Evolutionary conservation across 768 basidiomycete genomes (phyloP).

Genomic region (Mycena leptocephala): DNA sequence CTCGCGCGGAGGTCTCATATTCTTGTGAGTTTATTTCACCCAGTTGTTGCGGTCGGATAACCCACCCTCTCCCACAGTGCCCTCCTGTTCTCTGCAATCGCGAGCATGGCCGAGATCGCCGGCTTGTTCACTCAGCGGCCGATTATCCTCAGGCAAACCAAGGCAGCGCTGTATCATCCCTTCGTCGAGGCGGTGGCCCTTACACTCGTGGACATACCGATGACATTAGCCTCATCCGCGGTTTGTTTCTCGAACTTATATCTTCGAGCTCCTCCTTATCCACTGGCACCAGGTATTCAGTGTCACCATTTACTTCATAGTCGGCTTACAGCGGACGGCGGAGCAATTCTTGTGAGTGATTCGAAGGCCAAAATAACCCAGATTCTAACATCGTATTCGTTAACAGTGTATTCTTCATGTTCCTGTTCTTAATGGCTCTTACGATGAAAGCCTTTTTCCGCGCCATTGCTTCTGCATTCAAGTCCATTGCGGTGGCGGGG

Average conservation of each 20-base stretch:
- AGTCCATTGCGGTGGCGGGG: conserved; percentile 63
- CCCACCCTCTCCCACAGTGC: conserved; percentile 54
- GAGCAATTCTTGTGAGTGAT: conserved; percentile 69
- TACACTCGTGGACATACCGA: conserved; percentile 64
- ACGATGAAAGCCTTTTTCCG: conserved; percentile 81
- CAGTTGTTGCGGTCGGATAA: too few species aligned
- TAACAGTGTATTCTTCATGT: conserved; percentile 64
- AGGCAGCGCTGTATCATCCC: conserved; percentile 66
- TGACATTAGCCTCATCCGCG: conserved; percentile 46
- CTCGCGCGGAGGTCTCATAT: conserved; percentile 83
- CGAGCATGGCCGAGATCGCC: conserved; percentile 77
- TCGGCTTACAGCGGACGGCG: conserved; percentile 61
- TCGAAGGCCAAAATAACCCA: not conserved
- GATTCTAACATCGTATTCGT: not conserved
- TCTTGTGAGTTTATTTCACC: conserved; percentile 69
- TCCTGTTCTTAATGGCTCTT: conserved; percentile 63
- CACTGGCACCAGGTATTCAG: conserved; percentile 42
- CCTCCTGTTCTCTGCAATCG: conserved; percentile 72
- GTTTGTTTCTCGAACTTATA: not conserved
- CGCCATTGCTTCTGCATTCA: conserved; percentile 64
- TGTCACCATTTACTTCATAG: conserved; percentile 66
- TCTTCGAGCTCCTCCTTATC: not conserved
- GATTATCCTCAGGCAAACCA: conserved; percentile 60
- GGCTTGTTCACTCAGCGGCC: conserved; percentile 63
- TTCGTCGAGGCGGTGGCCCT: conserved; percentile 63